Evolutionary conservation across 306 rosid species (phyloP), one percentile per base, ranked within the genome.

Genomic region (Malus fusca): DNA sequence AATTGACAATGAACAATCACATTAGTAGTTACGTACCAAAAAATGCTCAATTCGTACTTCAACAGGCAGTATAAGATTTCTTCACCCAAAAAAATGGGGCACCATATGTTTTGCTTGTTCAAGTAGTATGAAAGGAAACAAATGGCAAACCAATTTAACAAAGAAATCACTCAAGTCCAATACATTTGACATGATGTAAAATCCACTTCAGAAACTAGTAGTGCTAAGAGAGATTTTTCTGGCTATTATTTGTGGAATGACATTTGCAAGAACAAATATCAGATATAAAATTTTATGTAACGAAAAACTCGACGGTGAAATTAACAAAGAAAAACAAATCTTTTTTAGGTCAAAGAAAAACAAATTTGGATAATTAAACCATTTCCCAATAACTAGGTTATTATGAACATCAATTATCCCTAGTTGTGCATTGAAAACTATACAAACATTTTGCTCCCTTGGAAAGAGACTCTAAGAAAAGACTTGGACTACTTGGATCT

Each of bases 1-100:
- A 55, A 75, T 61, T 28, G 48, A 64, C 79, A 70, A 55, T 23
- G 35, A 81, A 79, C 42, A 67, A 53, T 77, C 79, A 82, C 30
- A 25, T 62, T 19, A 68, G 23, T 37, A 51, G 31, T 15, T 62
- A 33, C 2, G 7, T 31, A 30, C 44, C 68, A 22, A n/a, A 2
- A 61, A 19, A 6, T 7, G 8, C 55, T 35, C 31, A 1, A 21
- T 11, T 3, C 46, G 52, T 40, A 53, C 51, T 61, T 33, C 18
- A 31, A 37, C 52, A 43, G 26, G 60, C 78, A 40, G 30, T 35
- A 74, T 1, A 63, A 63, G 21, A 4, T 48, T 48, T 6, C 53
- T 48, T 48, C 1, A 48, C 21, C 53, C 0, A 0, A 2, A 4
- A 46, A 48, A 48, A 46, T 15, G 15, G 4, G 3, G 19, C 1